Base-by-base conservation (phyloP, 139 green algal genomes). In the Pseudopediastrum boryanum region DNA sequence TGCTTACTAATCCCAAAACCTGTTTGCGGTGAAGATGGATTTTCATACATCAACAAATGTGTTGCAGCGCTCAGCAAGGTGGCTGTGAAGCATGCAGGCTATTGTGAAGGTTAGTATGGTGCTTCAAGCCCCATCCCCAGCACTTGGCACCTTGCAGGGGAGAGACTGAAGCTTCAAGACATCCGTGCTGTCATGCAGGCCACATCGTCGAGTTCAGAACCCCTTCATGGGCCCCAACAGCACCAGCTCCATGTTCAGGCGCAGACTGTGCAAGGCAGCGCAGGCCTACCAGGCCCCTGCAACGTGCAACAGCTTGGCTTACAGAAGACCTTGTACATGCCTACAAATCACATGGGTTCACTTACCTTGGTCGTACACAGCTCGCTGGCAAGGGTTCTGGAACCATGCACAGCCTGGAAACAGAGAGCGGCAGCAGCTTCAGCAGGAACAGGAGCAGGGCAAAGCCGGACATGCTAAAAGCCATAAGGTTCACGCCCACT, bases 1-100 rank as follows among this genome's bases (percentile, higher is more conserved):
- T n/a, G n/a, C n/a, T n/a, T n/a, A n/a, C n/a, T n/a, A n/a, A n/a
- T n/a, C n/a, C n/a, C 27, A 35, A 56, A 54, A 6, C 71, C 71
- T 36, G 71, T 78, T 3, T 78, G 71, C 36, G 71, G 71, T 21
- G 12, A 33, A 50, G 71, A 78, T 31, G 56, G 71, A 13, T 23
- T 78, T 19, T 70, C 44, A 6, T 78, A 78, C 71, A 70, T 61
- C 39, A 78, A 78, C 51, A 33, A 56, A 7, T 78, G 71, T 27
- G n/a, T 78, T 4, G 71, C 71, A 31, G 46, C 19, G 39, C 4
- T 69, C 21, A 54, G 69, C 21, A 46, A 70, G 3, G 56, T 78
- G 16, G 4, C 43, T 43, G 27, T 78, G 2, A 9, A 21, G 39
- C 54, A 78, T 19, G 16, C 27, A 25, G 71, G 71, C 4, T 78